These are phyloP conservation scores for Rhodosporidiobolus odoratus DNA, from an alignment of 768 basidiomycete species.

Conservation along the genomic window DNA sequence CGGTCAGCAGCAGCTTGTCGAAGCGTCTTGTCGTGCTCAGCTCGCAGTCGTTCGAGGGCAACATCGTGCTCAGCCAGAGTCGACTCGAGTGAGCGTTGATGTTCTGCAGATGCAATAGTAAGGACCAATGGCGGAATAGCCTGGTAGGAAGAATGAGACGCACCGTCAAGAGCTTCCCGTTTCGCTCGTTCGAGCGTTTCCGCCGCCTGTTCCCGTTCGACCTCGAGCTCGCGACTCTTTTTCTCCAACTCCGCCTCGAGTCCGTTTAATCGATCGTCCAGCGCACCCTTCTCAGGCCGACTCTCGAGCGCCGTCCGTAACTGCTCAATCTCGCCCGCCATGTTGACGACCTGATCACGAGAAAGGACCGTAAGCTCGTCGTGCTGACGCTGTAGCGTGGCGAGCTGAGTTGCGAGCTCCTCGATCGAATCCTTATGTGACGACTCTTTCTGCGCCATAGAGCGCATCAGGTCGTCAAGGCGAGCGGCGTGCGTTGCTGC, in stretches of 20 bases:
- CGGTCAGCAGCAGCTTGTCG: conserved; percentile 63
- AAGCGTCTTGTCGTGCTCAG: conserved; percentile 45
- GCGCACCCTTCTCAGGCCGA: conserved; percentile 48
- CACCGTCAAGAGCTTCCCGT: conserved; percentile 27
- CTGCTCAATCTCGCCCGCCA: conserved; percentile 59
- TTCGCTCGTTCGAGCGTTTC: conserved; percentile 1
- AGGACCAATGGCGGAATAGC: neutral
- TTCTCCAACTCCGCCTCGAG: conserved; percentile 12
- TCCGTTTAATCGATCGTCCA: neutral
- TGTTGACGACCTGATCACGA: conserved; percentile 80
- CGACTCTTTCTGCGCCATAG: conserved; percentile 96
- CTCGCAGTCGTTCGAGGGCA: conserved; percentile 2
- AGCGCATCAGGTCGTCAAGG: conserved; percentile 89
- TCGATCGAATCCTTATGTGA: conserved; percentile 77
- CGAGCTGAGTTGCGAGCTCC: conserved; percentile 62
- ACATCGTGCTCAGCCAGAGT: conserved; percentile 53
- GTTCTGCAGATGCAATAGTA: neutral
- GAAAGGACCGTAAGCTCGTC: conserved; percentile 76
- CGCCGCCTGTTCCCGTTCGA: conserved; percentile 5
- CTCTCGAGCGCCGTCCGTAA: conserved; percentile 57
- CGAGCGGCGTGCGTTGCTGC: conserved; percentile 45
- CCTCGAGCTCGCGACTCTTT: conserved; percentile 13
- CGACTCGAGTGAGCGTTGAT: conserved; percentile 18
- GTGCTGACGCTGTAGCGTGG: conserved; percentile 60
- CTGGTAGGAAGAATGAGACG: neutral